Conservation (phyloP, 108 stramenopile species). For the Cyclotella atomus region DNA sequence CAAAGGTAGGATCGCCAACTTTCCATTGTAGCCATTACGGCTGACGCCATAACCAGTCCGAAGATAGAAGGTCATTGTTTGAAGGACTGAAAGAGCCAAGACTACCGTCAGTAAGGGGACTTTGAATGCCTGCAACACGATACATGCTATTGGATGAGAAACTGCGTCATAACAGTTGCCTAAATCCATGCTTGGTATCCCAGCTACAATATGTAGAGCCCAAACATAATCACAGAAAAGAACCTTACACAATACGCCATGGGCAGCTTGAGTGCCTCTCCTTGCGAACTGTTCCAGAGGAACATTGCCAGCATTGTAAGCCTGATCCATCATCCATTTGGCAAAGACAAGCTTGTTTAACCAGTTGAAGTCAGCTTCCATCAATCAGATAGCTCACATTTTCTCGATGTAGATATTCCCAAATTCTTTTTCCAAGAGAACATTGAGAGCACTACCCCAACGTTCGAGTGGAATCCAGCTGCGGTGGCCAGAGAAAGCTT, state of each 20-base stretch:
- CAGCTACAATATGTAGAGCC: background rate
- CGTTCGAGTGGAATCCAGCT: background rate
- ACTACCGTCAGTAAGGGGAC: background rate
- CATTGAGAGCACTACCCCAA: background rate
- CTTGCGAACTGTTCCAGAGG: too few relatives aligned
- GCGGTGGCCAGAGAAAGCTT: background rate
- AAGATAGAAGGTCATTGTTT: conserved; percentile 9
- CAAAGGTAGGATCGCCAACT: too few relatives aligned
- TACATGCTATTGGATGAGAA: conserved; percentile 1
- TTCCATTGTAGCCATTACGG: background rate
- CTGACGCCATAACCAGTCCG: conserved; percentile 1
- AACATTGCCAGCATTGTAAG: background rate
- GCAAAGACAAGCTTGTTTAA: conserved; percentile 18
- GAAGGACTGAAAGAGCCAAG: background rate
- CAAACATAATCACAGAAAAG: conserved; percentile 1
- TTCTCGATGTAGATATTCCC: conserved; percentile 6
- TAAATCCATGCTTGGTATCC: background rate
- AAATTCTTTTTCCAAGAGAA: conserved; percentile 17
- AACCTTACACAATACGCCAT: background rate
- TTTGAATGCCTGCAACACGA: conserved; percentile 3
- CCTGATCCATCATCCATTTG: conserved; percentile 1
- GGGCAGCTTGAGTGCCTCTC: background rate
- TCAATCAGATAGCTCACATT: background rate
- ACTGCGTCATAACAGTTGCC: too few relatives aligned
- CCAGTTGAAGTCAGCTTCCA: conserved; percentile 21